These are phyloP conservation scores for Candida boleticola DNA, from an alignment of 805 yeast genomes.

Conservation along the genomic window DNA sequence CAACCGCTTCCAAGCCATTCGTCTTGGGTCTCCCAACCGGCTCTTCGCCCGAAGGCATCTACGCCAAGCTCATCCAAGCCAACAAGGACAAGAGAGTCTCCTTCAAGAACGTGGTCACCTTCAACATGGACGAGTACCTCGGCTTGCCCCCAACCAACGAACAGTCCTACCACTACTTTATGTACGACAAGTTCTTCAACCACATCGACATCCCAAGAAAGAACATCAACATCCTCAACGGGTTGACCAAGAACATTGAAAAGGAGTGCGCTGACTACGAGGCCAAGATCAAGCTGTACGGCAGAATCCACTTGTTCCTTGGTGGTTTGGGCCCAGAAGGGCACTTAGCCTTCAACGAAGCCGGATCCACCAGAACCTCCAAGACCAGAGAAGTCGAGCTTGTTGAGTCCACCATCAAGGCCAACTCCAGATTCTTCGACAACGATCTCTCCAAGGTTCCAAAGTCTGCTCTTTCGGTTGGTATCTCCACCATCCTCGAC, in stretches of 20 bases:
- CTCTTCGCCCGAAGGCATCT: constrained; percentile 58
- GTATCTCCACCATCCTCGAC: constrained; percentile 56
- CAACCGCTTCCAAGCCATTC: constrained; percentile 46
- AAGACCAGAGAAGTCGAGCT: constrained; percentile 46
- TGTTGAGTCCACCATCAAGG: constrained; percentile 49
- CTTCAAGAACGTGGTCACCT: constrained; percentile 54
- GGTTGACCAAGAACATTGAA: constrained; percentile 45
- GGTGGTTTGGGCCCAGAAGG: constrained; percentile 65
- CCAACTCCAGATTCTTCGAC: constrained; percentile 53
- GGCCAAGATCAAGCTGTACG: constrained; percentile 43
- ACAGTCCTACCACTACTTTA: constrained; percentile 58
- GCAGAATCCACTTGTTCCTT: constrained; percentile 51
- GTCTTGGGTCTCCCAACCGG: constrained; percentile 63
- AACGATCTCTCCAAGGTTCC: constrained; percentile 50
- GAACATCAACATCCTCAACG: constrained; percentile 55
- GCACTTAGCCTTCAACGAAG: constrained; percentile 59
- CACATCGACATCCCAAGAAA: constrained; percentile 52
- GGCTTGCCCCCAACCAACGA: constrained; percentile 46
- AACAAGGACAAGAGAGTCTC: constrained; percentile 41
- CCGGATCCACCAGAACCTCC: constrained; percentile 47
- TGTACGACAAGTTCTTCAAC: constrained; percentile 54
- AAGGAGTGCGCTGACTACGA: constrained; percentile 50
- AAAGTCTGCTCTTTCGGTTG: constrained; percentile 50
- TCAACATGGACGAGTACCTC: constrained; percentile 62
- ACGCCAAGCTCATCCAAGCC: constrained; percentile 43